Conservation (phyloP, 1,284 basidiomycete genomes). For the Cryptococcus neoformans region DNA sequence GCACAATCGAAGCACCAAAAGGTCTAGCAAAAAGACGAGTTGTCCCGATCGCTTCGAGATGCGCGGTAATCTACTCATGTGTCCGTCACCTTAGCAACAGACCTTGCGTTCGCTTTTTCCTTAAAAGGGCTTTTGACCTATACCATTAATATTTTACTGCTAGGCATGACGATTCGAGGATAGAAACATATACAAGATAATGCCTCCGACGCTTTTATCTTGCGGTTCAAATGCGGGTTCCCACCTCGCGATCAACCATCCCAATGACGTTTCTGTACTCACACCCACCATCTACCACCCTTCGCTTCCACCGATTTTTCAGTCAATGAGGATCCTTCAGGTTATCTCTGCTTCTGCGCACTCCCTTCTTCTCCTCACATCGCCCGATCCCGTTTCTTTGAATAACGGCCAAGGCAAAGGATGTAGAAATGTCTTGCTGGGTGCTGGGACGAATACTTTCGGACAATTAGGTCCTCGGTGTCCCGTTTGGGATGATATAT, state of each 20-base stretch:
- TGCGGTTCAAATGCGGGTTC: constrained; percentile 75
- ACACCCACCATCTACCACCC: constrained; percentile 49
- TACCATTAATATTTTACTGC: no score
- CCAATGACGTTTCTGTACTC: constrained; percentile 62
- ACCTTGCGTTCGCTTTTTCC: no score
- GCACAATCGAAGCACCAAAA: no score
- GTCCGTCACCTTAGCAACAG: no score
- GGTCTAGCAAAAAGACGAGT: no score
- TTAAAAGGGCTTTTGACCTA: no score
- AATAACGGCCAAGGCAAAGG: not conserved
- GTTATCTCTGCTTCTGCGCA: constrained; percentile 38
- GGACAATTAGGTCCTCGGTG: constrained; percentile 40
- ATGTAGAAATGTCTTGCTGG: constrained; percentile 25
- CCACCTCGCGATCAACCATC: constrained; percentile 62
- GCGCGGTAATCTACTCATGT: no score
- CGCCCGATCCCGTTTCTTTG: not conserved
- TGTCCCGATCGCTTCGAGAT: no score
- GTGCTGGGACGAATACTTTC: constrained; percentile 41
- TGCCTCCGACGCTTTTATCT: constrained; percentile 50
- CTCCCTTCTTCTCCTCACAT: constrained; percentile 27
- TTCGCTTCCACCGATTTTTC: constrained; percentile 10
- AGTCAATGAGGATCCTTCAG: constrained; percentile 18
- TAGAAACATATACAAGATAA: not conserved
- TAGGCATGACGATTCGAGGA: no score
- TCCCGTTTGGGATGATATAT: constrained; percentile 24